These are phyloP conservation scores for Cladophialophora carrionii DNA, from an alignment of 2,329 filamentous ascomycete genomes.

Conservation along the genomic window DNA sequence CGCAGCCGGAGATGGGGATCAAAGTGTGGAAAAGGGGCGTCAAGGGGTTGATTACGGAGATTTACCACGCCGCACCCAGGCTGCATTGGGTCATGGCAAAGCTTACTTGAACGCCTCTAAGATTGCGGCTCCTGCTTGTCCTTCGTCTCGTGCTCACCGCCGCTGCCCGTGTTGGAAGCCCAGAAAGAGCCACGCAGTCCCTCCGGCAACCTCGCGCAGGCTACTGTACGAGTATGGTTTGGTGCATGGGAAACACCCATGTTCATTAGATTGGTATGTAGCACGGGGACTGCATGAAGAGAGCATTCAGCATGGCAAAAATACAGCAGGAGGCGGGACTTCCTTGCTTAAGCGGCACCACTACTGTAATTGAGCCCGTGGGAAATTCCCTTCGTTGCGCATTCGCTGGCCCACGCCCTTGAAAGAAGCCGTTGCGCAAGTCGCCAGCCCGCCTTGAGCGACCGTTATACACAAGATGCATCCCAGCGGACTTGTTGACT, in stretches of 20 bases:
- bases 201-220: background rate
- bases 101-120: conserved; percentile 37
- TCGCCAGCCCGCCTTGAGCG: background rate
- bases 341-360: no score
- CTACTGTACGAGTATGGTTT: no score
- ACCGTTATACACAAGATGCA: background rate
- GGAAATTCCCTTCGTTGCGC: background rate
- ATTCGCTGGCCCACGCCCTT: background rate
- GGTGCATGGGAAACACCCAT: background rate
- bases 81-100: conserved; percentile 22
- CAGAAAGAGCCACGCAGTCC: background rate
- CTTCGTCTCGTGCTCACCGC: background rate
- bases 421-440: background rate
- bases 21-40: conserved; percentile 16
- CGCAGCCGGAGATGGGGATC: conserved; percentile 9
- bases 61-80: conserved; percentile 20
- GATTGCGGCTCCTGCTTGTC: conserved; percentile 26
- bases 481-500: background rate
- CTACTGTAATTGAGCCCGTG: background rate
- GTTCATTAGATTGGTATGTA: background rate
- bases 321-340: background rate
- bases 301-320: background rate
- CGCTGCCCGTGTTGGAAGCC: background rate
- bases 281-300: background rate
- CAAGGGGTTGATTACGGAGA: conserved; percentile 23